Percentiles rank a stretch among this genome's conserved stretches.
These are phyloP conservation scores for Yamadazyma takamatsuzukensis DNA, from an alignment of 805 yeast species.

Conservation along the genomic window DNA sequence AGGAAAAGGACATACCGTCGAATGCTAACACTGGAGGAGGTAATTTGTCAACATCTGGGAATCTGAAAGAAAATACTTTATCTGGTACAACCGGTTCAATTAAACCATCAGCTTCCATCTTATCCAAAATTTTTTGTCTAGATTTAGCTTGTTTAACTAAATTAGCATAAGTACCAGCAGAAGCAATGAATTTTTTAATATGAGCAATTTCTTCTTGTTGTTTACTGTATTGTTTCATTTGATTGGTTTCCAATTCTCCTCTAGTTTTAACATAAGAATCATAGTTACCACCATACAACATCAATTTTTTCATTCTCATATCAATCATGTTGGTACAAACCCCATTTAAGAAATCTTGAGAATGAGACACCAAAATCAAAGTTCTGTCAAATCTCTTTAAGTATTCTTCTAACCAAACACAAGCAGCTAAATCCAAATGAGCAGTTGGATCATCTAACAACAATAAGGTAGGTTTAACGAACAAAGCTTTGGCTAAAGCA, in stretches of 20 bases:
- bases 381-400: constrained; percentile 91
- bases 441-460: constrained; percentile 98
- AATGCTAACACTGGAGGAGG: constrained; percentile 99
- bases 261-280: constrained; percentile 96
- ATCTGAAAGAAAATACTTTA: constrained; percentile 88
- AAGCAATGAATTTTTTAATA: constrained; percentile 97
- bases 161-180: constrained; percentile 99
- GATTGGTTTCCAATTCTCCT: constrained; percentile 89
- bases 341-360: constrained; percentile 99
- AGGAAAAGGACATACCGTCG: constrained; percentile 90
- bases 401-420: constrained; percentile 99
- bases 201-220: constrained; percentile 99
- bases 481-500: constrained; percentile 94
- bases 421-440: constrained; percentile 97
- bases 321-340: constrained; percentile 98
- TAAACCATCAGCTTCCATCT: constrained; percentile 99
- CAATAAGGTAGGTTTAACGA: constrained; percentile 94
- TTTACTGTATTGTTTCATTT: constrained; percentile 94
- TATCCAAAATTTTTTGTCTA: constrained; percentile 97
- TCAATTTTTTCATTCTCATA: constrained; percentile 80
- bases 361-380: constrained; percentile 91
- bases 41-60: constrained; percentile 92
- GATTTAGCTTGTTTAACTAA: constrained; percentile 98
- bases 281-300: constrained; percentile 94
- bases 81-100: constrained; percentile 91